Conservation (phyloP, 129 eudicot genomes). For the Flaveria linearis region DNA sequence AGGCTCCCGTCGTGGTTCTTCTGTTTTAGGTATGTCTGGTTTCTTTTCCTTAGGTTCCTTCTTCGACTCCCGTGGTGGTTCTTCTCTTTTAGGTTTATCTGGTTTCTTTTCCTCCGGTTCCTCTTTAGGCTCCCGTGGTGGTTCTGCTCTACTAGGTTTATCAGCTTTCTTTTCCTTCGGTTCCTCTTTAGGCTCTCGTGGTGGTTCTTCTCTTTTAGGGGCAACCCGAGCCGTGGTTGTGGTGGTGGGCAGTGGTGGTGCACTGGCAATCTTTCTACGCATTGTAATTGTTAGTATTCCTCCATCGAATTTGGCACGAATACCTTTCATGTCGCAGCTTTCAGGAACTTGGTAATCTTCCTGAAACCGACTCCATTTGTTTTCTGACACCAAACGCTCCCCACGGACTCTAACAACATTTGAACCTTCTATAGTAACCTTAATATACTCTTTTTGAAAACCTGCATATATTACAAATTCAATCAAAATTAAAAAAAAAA, state of each 20-base stretch:
- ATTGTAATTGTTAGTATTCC: conserved; percentile 57
- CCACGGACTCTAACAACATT: conserved; percentile 64
- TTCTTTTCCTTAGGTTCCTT: no score
- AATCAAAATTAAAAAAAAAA: not conserved
- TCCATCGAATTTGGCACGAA: conserved; percentile 56
- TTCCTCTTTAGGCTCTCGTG: not conserved
- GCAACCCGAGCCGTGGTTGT: conserved; percentile 45
- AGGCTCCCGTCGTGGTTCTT: conserved; percentile 19
- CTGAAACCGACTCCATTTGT: conserved; percentile 75
- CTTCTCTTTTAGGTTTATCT: conserved; percentile 23
- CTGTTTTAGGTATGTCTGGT: no score
- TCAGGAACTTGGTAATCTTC: conserved; percentile 54
- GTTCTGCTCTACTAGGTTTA: not conserved
- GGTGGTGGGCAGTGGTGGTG: conserved; percentile 17
- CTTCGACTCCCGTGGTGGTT: not conserved
- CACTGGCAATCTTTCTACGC: conserved; percentile 36
- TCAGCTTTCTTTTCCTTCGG: no score
- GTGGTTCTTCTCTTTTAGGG: conserved; percentile 3
- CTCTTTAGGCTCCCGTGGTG: conserved; percentile 16
- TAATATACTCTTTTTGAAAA: conserved; percentile 52
- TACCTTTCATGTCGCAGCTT: conserved; percentile 40
- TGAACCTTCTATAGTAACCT: conserved; percentile 53
- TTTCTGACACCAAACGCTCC: conserved; percentile 53
- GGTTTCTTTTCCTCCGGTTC: conserved; percentile 21
- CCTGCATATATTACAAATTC: conserved; percentile 32